Evolutionary conservation across 441 rosid species (phyloP).

Genomic region (Cnidoscolus chayamansa): DNA sequence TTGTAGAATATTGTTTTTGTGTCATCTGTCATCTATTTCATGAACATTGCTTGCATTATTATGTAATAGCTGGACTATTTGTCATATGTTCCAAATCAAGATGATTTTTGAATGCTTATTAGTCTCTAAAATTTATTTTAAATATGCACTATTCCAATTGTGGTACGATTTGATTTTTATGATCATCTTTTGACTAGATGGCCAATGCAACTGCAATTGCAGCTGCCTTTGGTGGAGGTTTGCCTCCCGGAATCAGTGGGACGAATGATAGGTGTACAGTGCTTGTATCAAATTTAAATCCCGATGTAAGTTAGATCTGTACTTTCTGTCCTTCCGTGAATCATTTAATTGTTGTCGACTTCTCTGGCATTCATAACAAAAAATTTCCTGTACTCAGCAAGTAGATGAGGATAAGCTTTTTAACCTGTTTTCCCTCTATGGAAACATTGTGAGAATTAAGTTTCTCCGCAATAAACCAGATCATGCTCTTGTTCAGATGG

Average conservation of each 20-base stretch:
- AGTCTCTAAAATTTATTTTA: not conserved
- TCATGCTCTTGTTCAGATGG: slow-evolving; percentile 98
- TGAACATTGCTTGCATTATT: not conserved
- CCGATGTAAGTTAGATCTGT: slow-evolving; percentile 59
- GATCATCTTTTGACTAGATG: slow-evolving; percentile 46
- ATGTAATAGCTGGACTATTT: not conserved
- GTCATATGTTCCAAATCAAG: not conserved
- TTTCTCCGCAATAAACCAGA: slow-evolving; percentile 95
- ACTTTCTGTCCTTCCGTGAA: slow-evolving; percentile 4
- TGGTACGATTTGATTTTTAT: not conserved
- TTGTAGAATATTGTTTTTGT: not conserved
- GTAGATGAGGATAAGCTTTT: slow-evolving; percentile 93
- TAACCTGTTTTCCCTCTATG: slow-evolving; percentile 91
- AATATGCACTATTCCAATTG: slow-evolving; percentile 4
- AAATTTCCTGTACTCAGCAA: slow-evolving; percentile 42
- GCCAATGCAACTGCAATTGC: slow-evolving; percentile 88
- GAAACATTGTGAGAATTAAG: slow-evolving; percentile 91
- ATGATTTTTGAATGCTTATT: slow-evolving; percentile 5
- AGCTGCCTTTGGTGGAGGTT: slow-evolving; percentile 92
- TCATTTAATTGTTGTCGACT: slow-evolving; percentile 11
- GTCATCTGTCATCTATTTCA: not conserved
- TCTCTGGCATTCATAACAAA: slow-evolving; percentile 10
- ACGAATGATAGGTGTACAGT: slow-evolving; percentile 92
- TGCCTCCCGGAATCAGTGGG: slow-evolving; percentile 96
- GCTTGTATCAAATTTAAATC: slow-evolving; percentile 80